Evolutionary conservation across 2,329 filamentous ascomycete genomes (phyloP).

Genomic region (Atkinsonella hypoxylon): DNA sequence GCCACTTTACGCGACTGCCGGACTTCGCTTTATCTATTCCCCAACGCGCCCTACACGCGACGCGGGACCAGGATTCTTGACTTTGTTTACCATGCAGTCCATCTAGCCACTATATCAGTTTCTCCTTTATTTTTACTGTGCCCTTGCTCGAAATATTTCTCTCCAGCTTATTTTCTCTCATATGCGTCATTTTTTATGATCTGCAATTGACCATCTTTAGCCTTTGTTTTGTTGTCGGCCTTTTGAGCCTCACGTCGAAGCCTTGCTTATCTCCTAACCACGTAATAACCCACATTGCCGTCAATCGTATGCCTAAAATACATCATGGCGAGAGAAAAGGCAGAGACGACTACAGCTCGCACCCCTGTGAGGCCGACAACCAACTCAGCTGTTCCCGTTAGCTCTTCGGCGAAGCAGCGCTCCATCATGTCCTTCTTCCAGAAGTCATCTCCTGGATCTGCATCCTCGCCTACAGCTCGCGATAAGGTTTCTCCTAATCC

Average conservation of each 20-base stretch:
- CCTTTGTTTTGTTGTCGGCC: neutral
- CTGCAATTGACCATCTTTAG: neutral
- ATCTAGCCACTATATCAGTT: neutral
- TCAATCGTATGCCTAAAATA: neutral
- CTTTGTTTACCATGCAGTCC: neutral
- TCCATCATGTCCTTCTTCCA: constrained; percentile 34
- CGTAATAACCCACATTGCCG: too few species aligned
- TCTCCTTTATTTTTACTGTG: neutral
- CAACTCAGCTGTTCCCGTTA: constrained; percentile 6
- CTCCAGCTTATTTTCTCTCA: neutral
- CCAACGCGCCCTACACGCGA: constrained; percentile 1
- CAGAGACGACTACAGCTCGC: constrained; percentile 2
- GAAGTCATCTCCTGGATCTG: constrained; percentile 25
- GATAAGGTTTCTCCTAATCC: constrained; percentile 21
- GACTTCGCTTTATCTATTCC: neutral
- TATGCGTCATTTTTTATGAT: neutral
- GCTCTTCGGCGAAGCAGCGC: constrained; percentile 27
- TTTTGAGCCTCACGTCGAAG: too few species aligned
- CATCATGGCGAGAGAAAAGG: constrained; percentile 5
- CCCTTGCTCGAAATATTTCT: neutral
- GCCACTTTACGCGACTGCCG: neutral
- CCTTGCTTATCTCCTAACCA: too few species aligned
- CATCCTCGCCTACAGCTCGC: constrained; percentile 20
- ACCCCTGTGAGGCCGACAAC: constrained; percentile 4
- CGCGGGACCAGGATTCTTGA: neutral